These are phyloP conservation scores for Clarireedia paspali DNA, from an alignment of 2,329 filamentous ascomycete genomes.

Conservation along the genomic window DNA sequence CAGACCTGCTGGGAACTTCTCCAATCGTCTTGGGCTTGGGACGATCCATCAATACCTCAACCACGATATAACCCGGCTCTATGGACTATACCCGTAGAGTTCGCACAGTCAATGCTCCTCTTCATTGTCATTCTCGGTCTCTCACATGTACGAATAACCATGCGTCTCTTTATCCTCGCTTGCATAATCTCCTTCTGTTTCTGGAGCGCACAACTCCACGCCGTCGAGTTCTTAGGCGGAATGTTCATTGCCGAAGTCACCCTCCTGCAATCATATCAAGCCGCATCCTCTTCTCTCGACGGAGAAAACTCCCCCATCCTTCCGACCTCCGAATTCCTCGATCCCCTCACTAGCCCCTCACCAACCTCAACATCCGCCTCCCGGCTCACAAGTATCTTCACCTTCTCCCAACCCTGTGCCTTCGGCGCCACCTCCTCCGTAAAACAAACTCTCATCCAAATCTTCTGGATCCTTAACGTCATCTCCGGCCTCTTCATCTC, in stretches of 20 bases:
- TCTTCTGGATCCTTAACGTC: slow-evolving; percentile 24
- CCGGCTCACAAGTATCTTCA: too few species aligned
- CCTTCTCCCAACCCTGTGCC: not conserved
- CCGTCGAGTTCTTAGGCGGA: slow-evolving; percentile 38
- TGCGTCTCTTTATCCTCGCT: slow-evolving; percentile 20
- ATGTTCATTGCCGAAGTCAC: slow-evolving; percentile 39
- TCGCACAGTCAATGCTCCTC: slow-evolving; percentile 26
- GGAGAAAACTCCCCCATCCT: slow-evolving; percentile 4
- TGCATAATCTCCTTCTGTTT: slow-evolving; percentile 23
- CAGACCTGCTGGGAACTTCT: slow-evolving; percentile 33
- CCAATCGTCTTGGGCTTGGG: slow-evolving; percentile 19
- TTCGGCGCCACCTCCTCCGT: slow-evolving; percentile 4
- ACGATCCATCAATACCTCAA: slow-evolving; percentile 12
- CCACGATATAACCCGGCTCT: slow-evolving; percentile 25
- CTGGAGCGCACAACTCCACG: slow-evolving; percentile 19
- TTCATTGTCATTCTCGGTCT: slow-evolving; percentile 24
- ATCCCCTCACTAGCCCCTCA: slow-evolving; percentile 10
- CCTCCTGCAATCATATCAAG: slow-evolving; percentile 29
- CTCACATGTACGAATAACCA: slow-evolving; percentile 18
- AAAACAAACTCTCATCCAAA: slow-evolving; percentile 9
- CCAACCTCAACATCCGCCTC: slow-evolving; percentile 6
- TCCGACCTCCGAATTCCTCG: slow-evolving; percentile 17
- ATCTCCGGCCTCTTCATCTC: slow-evolving; percentile 24
- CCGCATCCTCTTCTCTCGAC: not conserved
- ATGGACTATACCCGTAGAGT: slow-evolving; percentile 29